Evolutionary conservation across 2,329 filamentous ascomycete species (phyloP), one percentile per base, ranked within the genome.

Genomic region (Fusarium hainanense): DNA sequence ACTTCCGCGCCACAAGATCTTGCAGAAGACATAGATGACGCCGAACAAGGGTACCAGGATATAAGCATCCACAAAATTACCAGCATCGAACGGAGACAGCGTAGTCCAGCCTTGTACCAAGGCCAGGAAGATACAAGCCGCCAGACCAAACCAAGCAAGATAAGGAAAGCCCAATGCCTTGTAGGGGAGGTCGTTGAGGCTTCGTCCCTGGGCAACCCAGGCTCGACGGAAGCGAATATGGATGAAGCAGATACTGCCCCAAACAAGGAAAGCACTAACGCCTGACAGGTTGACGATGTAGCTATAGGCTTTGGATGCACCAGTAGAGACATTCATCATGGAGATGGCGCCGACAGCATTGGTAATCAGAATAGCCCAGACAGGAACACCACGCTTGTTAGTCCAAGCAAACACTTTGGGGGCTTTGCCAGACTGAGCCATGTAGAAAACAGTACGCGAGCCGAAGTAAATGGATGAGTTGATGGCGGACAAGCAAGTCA

Each of bases 381-480:
- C 86, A 4, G 87, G 87, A 6, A 89, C 85, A 27, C 92, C 92
- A 16, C 87, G 84, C 25, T 81, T 82, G 76, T 91, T 88, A 4
- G 92, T 93, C 77, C 86, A 88, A 43, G 90, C 90, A 3, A 94
- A 82, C 72, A 94, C 86, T 21, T 79, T 81, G 0, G 92, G 92
- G 0, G 92, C 92, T 77, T 92, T 93, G 48, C 87, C 84, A 46
- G 89, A 88, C 72, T 92, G 89, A 0, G 91, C 91, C 88, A 94
- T 92, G 81, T 89, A 93, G 1, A 94, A 81, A 3, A 95, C 80
- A 0, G 92, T 94, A 23, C 92, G 87, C 5, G 90, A 92, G 46
- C 89, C 89, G 70, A 94, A 92, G 77, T 94, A 94, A 66, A 94
- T 91, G 11, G 90, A 92, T 54, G 88, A 89, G 79, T 94, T 94